Evolutionary conservation across 2,329 filamentous ascomycete genomes (phyloP).

Genomic region (Aspergillus brunneoviolaceus): DNA sequence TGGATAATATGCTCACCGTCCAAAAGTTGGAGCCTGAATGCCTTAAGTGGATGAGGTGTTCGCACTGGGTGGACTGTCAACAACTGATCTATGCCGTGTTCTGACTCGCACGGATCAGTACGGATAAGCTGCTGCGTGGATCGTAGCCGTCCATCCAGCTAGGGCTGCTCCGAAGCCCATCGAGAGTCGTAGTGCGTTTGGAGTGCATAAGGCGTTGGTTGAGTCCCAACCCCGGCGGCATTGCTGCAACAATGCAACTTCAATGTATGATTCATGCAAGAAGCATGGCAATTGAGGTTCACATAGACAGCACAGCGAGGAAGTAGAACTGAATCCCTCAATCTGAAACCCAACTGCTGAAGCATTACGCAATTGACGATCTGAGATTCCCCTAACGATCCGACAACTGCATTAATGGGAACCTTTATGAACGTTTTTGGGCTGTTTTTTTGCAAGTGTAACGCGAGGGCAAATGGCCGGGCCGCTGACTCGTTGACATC

Average conservation of each 20-base stretch:
- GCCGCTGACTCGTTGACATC: neutral
- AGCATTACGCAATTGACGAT: neutral
- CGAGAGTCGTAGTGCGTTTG: neutral
- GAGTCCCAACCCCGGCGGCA: neutral
- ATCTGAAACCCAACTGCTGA: neutral
- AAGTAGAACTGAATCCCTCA: neutral
- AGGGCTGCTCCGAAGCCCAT: neutral
- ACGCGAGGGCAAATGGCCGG: slow-evolving; percentile 1
- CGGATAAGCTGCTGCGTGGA: too few species aligned
- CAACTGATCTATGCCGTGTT: neutral
- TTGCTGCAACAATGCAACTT: neutral
- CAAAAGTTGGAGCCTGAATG: neutral
- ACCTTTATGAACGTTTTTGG: neutral
- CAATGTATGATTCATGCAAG: neutral
- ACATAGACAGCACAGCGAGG: neutral
- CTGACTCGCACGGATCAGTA: neutral
- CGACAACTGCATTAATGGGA: neutral
- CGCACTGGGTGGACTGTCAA: neutral
- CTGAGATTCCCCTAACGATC: neutral
- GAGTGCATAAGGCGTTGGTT: neutral
- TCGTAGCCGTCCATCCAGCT: neutral
- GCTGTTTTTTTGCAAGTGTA: neutral
- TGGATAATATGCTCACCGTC: neutral
- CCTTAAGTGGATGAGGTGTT: neutral
- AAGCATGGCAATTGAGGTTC: neutral